Evolutionary conservation across 2,329 filamentous ascomycete genomes (phyloP).

Genomic region (Scedosporium boydii): DNA sequence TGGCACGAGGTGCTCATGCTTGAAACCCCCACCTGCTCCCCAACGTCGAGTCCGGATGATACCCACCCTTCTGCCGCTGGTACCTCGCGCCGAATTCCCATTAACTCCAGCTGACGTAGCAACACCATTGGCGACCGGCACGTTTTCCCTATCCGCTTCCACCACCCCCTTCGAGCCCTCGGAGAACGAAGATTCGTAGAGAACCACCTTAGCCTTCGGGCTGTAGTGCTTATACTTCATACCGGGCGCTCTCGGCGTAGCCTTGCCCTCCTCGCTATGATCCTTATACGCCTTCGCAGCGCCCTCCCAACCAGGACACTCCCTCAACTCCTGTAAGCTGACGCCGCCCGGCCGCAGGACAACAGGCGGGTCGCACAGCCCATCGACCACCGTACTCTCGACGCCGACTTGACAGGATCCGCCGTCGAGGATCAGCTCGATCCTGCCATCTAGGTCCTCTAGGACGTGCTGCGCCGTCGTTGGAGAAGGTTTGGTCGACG

Average conservation of each 20-base stretch:
- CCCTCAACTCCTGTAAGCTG: conserved; percentile 66
- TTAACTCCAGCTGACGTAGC: neutral
- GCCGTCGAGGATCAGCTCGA: conserved; percentile 82
- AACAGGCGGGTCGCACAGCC: conserved; percentile 68
- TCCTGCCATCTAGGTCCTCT: conserved; percentile 72
- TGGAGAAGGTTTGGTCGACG: conserved; percentile 84
- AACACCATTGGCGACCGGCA: conserved; percentile 14
- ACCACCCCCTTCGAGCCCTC: conserved; percentile 25
- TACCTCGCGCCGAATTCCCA: conserved; percentile 10
- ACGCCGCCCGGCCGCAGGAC: conserved; percentile 83
- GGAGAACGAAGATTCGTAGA: conserved; percentile 56
- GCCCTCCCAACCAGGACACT: conserved; percentile 70
- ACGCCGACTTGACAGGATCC: conserved; percentile 82
- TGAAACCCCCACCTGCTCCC: conserved; percentile 33
- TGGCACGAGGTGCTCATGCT: conserved; percentile 13
- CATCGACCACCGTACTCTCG: conserved; percentile 94
- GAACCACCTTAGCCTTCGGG: conserved; percentile 73
- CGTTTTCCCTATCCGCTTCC: conserved; percentile 22
- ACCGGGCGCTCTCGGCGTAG: conserved; percentile 71
- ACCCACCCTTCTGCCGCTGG: conserved; percentile 28
- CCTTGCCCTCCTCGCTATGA: conserved; percentile 53
- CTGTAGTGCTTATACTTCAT: conserved; percentile 99
- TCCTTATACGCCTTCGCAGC: conserved; percentile 74
- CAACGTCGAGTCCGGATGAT: conserved; percentile 48
- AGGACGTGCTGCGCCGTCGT: conserved; percentile 84